Percentiles rank a stretch among this genome's conserved stretches.
Evolutionary conservation across 495 filamentous ascomycete species (phyloP).

Genomic region (Parathielavia appendiculata): DNA sequence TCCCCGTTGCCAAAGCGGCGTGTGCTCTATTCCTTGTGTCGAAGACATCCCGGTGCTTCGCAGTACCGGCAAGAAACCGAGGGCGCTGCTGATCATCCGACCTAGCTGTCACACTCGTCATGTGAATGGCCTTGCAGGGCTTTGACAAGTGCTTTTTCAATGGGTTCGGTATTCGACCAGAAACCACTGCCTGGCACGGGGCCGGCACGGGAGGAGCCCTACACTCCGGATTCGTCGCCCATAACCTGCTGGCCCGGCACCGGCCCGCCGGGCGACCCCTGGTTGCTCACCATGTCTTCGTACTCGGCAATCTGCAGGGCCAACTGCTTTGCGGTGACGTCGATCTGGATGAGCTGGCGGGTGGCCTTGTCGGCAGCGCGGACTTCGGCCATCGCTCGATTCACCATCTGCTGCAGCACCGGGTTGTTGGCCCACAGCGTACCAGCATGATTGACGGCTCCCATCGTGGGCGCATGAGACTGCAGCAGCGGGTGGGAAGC

Average conservation of each 20-base stretch:
- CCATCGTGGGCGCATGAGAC: slow-evolving; percentile 16
- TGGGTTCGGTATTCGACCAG: no score
- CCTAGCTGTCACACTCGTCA: no score
- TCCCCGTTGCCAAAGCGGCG: no score
- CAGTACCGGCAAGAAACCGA: no score
- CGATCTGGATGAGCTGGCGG: slow-evolving; percentile 40
- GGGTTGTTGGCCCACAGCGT: slow-evolving; percentile 34
- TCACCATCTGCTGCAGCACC: slow-evolving; percentile 35
- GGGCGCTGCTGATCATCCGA: no score
- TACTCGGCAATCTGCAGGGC: slow-evolving; percentile 41
- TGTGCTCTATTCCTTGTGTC: no score
- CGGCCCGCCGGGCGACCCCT: slow-evolving; percentile 15
- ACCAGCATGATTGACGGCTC: slow-evolving; percentile 17
- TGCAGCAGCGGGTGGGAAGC: slow-evolving; percentile 21
- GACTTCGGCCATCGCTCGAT: slow-evolving; percentile 38
- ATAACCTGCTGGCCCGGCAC: slow-evolving; percentile 25
- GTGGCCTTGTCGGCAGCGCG: slow-evolving; percentile 38
- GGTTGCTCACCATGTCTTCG: slow-evolving; percentile 33
- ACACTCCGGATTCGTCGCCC: slow-evolving; percentile 30
- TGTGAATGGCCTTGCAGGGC: no score
- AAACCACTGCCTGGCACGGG: no score
- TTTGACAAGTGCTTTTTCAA: no score
- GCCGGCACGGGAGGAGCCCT: neutral
- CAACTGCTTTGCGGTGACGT: slow-evolving; percentile 40
- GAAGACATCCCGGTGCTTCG: no score